Conservation (phyloP, 371 early-diverging fungal species). For the Saksenaea oblongispora region DNA sequence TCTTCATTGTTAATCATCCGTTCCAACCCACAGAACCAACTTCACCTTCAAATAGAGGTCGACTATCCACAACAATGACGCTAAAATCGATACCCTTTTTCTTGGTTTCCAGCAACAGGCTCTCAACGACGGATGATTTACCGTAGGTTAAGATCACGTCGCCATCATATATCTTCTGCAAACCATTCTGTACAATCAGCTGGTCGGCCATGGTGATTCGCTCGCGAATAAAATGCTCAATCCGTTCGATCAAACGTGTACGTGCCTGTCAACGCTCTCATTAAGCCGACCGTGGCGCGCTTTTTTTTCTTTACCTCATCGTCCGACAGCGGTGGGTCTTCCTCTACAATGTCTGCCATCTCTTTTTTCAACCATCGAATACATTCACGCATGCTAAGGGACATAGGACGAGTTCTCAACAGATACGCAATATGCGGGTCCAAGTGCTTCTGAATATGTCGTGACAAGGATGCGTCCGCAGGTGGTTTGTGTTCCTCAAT, state of each 20-base stretch:
- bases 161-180: slow-evolving; percentile 90
- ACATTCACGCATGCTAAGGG: slow-evolving; percentile 93
- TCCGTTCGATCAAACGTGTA: slow-evolving; percentile 64
- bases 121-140: slow-evolving; percentile 83
- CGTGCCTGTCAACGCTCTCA: slow-evolving; percentile 21
- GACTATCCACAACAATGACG: slow-evolving; percentile 92
- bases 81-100: slow-evolving; percentile 77
- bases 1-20: not conserved
- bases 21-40: not conserved
- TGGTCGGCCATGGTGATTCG: slow-evolving; percentile 86
- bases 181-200: slow-evolving; percentile 75
- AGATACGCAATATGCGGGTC: slow-evolving; percentile 91
- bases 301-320: slow-evolving; percentile 65
- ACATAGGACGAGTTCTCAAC: slow-evolving; percentile 79
- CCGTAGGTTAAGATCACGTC: slow-evolving; percentile 94
- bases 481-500: slow-evolving; percentile 93
- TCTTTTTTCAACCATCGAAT: slow-evolving; percentile 91
- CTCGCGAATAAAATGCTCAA: slow-evolving; percentile 90
- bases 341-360: slow-evolving; percentile 65
- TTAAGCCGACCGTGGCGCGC: too few relatives aligned
- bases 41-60: slow-evolving; percentile 88
- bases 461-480: slow-evolving; percentile 75
- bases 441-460: slow-evolving; percentile 83
- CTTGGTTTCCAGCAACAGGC: slow-evolving; percentile 79
- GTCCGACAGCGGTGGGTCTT: slow-evolving; percentile 71